These are phyloP conservation scores for Solanum clarkiae DNA, from an alignment of 257 asterid species.

Conservation along the genomic window DNA sequence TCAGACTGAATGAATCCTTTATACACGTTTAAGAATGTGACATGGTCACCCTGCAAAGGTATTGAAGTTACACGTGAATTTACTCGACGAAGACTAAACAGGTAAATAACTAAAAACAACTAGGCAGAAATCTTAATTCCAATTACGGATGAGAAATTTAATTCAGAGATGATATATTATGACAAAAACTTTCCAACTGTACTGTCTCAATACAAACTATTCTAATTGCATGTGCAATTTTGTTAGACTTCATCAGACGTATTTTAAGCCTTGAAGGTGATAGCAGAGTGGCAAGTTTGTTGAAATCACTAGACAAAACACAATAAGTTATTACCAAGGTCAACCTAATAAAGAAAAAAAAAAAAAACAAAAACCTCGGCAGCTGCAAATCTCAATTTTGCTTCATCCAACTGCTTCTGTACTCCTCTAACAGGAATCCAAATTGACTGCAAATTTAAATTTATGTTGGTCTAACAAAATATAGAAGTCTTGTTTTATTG, in stretches of 20 bases:
- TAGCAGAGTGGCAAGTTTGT: neutral
- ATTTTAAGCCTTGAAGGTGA: neutral
- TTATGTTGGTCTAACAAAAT: neutral
- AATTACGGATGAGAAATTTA: neutral
- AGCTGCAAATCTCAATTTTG: slow-evolving; percentile 88
- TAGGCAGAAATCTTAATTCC: neutral
- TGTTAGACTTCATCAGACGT: neutral
- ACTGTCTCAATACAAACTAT: neutral
- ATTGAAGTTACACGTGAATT: neutral
- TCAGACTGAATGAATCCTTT: slow-evolving; percentile 78
- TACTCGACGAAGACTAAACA: neutral
- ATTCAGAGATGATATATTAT: neutral
- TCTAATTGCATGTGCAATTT: neutral
- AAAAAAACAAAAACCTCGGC: slow-evolving; percentile 56
- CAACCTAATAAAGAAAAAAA: neutral
- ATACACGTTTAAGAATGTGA: slow-evolving; percentile 78
- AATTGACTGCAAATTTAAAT: slow-evolving; percentile 46
- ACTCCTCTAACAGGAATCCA: slow-evolving; percentile 74
- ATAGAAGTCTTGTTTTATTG: neutral
- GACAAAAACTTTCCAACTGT: neutral
- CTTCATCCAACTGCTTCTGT: slow-evolving; percentile 85
- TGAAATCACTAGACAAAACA: neutral
- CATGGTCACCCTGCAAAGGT: slow-evolving; percentile 80
- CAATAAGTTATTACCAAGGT: neutral
- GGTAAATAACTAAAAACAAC: neutral